Percentiles rank a stretch among this genome's conserved stretches.
Conservation (phyloP, 768 basidiomycete species). For the Amanita subjunquillea region DNA sequence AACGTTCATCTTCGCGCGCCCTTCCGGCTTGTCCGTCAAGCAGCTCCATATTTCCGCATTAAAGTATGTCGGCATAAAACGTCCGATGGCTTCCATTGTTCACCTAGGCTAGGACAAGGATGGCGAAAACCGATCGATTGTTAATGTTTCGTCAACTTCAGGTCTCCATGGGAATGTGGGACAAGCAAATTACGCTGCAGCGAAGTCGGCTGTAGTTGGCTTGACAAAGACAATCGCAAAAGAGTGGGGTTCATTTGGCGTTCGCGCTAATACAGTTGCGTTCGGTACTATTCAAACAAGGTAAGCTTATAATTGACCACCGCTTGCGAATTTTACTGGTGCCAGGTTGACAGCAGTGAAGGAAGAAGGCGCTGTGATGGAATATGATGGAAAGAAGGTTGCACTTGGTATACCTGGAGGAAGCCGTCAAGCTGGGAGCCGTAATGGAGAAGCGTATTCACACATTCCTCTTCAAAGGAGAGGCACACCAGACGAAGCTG, state of each 20-base stretch:
- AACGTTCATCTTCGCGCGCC: conserved; percentile 82
- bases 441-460: conserved; percentile 17
- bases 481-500: conserved; percentile 68
- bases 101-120: conserved; percentile 29
- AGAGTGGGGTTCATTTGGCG: conserved; percentile 79
- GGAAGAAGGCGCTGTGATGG: conserved; percentile 65
- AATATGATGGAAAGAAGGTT: conserved; percentile 77
- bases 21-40: conserved; percentile 75
- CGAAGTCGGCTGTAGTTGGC: conserved; percentile 69
- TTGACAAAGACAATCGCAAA: conserved; percentile 82
- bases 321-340: background rate
- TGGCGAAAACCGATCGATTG: conserved; percentile 61
- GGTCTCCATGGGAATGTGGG: conserved; percentile 85
- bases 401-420: conserved; percentile 68
- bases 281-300: conserved; percentile 73
- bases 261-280: conserved; percentile 75
- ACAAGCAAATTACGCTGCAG: conserved; percentile 75
- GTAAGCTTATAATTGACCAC: conserved; percentile 10
- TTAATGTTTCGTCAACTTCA: conserved; percentile 76
- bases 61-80: conserved; percentile 30
- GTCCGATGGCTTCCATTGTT: background rate
- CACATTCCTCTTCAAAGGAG: conserved; percentile 58
- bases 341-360: conserved; percentile 67
- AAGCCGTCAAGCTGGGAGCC: conserved; percentile 21
- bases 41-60: conserved; percentile 76